A percentile compares a stretch with the other conserved stretches of the same genome.
Conservation (phyloP, 106 monocot genomes). For the Platanthera guangdongensis region DNA sequence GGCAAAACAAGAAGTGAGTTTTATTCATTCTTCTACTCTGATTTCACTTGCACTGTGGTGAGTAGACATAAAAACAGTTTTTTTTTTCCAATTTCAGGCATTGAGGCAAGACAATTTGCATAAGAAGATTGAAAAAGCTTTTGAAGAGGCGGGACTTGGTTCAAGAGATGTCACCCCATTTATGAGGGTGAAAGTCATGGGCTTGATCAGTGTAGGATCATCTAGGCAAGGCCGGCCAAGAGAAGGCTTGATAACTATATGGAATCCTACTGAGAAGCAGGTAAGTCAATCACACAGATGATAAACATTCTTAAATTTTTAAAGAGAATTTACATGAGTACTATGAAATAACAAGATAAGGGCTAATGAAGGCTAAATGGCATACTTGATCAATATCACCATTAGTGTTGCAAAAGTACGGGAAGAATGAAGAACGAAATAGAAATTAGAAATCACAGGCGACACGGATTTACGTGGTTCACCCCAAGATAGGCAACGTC, state of each 20-base stretch:
- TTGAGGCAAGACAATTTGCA: constrained; percentile 39
- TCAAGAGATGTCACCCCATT: constrained; percentile 77
- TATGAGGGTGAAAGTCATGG: constrained; percentile 75
- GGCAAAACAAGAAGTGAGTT: constrained; percentile 54
- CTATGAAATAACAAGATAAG: background rate
- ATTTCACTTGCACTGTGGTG: background rate
- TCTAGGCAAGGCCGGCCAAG: constrained; percentile 19
- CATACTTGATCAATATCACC: background rate
- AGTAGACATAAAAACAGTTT: background rate
- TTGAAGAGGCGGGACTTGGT: constrained; percentile 67
- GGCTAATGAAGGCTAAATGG: background rate
- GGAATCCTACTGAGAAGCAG: constrained; percentile 85
- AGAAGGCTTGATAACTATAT: constrained; percentile 78
- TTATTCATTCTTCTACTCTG: constrained; percentile 1
- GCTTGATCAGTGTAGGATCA: constrained; percentile 38
- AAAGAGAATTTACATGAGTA: background rate
- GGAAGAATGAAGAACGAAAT: too few species aligned
- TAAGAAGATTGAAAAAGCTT: constrained; percentile 76
- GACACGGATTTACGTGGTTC: too few species aligned
- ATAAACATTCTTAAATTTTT: background rate
- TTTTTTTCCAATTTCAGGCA: constrained; percentile 28
- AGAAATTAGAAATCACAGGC: too few species aligned
- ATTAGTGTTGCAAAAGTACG: too few species aligned
- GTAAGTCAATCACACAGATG: constrained; percentile 19
- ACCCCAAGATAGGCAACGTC: too few species aligned